These are phyloP conservation scores for Aspergillus caelatus DNA, from an alignment of 2,329 filamentous ascomycete genomes.

Conservation along the genomic window DNA sequence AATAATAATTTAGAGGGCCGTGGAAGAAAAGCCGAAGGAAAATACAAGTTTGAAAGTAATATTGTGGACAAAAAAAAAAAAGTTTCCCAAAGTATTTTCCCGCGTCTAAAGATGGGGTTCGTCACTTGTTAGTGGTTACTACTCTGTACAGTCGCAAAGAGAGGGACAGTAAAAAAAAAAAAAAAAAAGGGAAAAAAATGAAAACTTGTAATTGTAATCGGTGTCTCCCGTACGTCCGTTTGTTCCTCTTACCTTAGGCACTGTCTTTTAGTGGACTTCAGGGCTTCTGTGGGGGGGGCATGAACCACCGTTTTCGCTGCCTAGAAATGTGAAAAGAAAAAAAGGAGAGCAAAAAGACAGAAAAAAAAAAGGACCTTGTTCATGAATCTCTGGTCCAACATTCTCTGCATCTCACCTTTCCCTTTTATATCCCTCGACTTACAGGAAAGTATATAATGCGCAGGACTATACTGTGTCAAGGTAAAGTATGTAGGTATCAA, in stretches of 20 bases:
- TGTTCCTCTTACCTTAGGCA: conserved; percentile 3
- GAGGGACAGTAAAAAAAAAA: conserved; percentile 5
- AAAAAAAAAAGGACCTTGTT: background rate
- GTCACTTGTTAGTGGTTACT: conserved; percentile 1
- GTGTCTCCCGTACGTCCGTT: conserved; percentile 26
- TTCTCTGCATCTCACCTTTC: background rate
- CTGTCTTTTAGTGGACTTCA: conserved; percentile 23
- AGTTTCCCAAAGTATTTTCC: conserved; percentile 1
- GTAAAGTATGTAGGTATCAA: background rate
- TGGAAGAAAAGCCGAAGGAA: conserved; percentile 22
- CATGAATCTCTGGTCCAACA: conserved; percentile 1
- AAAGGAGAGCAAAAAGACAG: background rate
- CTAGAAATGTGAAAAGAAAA: background rate
- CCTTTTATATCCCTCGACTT: background rate
- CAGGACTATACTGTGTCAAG: background rate
- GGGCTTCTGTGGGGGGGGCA: conserved; percentile 29
- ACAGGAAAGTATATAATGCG: background rate
- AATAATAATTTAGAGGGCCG: conserved; percentile 22
- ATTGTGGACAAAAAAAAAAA: conserved; percentile 10
- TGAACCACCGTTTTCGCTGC: conserved; percentile 19
- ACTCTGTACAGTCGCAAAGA: conserved; percentile 1
- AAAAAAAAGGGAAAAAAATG: conserved; percentile 8
- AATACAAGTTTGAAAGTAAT: conserved; percentile 19
- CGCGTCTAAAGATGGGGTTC: conserved; percentile 1
- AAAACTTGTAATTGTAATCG: conserved; percentile 10